A percentile compares a stretch with the other conserved stretches of the same genome.
Evolutionary conservation across 192 early-diverging fungal species (phyloP).

Genomic region (Chytriomyces sp.): DNA sequence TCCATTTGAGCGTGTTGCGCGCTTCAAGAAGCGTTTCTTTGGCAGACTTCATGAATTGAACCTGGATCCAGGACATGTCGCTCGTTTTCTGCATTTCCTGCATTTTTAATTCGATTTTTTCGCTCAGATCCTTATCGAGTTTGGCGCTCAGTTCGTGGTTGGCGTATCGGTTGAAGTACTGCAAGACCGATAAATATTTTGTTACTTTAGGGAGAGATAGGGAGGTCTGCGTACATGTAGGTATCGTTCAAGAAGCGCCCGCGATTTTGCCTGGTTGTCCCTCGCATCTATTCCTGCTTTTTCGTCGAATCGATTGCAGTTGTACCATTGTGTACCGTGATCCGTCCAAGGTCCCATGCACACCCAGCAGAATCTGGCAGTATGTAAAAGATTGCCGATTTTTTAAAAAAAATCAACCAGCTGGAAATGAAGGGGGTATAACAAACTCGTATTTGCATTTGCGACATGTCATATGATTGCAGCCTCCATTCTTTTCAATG

Average conservation of each 20-base stretch:
- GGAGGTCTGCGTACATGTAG: conserved; percentile 73
- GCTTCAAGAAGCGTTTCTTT: conserved; percentile 87
- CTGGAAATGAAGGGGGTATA: neutral
- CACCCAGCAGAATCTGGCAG: conserved; percentile 91
- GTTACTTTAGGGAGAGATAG: conserved; percentile 2
- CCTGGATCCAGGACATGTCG: conserved; percentile 96
- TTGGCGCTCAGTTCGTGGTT: conserved; percentile 97
- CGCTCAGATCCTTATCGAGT: conserved; percentile 77
- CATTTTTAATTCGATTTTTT: conserved; percentile 93
- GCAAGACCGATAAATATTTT: neutral
- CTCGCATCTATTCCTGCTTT: conserved; percentile 83
- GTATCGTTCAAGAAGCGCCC: conserved; percentile 88
- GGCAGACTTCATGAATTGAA: conserved; percentile 93
- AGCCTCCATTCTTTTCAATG: conserved; percentile 99
- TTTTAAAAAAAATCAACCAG: neutral
- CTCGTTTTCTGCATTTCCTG: conserved; percentile 91
- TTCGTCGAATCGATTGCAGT: conserved; percentile 97
- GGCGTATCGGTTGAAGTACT: conserved; percentile 96
- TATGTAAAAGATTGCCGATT: conserved; percentile 1
- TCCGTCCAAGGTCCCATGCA: conserved; percentile 97
- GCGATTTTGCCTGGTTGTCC: conserved; percentile 84
- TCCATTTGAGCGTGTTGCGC: conserved; percentile 96
- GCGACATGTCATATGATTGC: conserved; percentile 99
- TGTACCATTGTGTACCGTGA: conserved; percentile 95
- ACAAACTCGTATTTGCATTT: conserved; percentile 87